These are phyloP conservation scores for Hondaea fermentalgiana DNA, from an alignment of 108 stramenopile genomes.

Conservation along the genomic window DNA sequence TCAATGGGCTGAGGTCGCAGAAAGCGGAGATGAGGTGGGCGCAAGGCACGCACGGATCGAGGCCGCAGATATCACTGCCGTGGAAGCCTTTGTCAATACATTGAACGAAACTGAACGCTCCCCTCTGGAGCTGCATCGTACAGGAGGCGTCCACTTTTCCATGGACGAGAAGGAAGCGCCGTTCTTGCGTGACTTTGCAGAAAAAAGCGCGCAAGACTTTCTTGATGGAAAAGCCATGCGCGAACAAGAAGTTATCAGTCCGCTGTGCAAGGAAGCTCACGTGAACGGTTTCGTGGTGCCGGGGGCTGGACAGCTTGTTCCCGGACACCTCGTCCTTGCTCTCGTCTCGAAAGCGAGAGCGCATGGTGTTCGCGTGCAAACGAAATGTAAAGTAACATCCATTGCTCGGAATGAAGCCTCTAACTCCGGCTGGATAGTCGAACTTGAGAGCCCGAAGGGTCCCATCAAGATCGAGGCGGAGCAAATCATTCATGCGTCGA, in stretches of 20 bases:
- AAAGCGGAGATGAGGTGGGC: background rate
- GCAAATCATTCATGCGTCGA: background rate
- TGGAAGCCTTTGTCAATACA: background rate
- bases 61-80: background rate
- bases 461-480: background rate
- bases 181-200: background rate
- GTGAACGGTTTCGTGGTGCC: background rate
- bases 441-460: background rate
- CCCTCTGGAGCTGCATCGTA: background rate
- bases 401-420: background rate
- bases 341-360: background rate
- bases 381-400: background rate
- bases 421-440: background rate
- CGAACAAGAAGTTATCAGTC: background rate
- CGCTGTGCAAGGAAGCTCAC: background rate
- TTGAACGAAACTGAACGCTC: background rate
- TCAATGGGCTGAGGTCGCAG: background rate
- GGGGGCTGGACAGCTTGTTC: background rate
- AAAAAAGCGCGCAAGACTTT: background rate
- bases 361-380: background rate
- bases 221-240: background rate
- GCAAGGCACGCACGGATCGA: background rate
- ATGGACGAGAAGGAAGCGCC: background rate
- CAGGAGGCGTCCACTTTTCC: background rate
- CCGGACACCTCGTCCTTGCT: background rate